phyloP scores from a whole-genome alignment of 345 rosid genomes.

The Odontarrhena argentea region DNA sequence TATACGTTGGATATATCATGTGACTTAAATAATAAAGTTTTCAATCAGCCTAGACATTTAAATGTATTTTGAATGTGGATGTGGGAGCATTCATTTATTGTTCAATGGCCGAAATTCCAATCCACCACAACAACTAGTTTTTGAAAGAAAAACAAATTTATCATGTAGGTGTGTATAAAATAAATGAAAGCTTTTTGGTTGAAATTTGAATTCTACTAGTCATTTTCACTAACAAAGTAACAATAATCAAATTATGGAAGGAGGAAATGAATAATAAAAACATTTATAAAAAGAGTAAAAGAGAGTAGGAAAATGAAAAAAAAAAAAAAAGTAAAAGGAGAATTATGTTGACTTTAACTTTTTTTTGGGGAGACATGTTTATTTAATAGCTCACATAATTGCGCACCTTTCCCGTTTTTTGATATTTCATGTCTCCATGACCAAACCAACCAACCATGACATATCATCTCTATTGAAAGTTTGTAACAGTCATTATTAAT shows the following conservation, averaged over 20 bases:
- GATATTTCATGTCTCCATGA: slow-evolving; percentile 39
- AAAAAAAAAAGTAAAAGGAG: slow-evolving; percentile 13
- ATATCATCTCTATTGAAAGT: slow-evolving; percentile 9
- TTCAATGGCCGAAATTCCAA: slow-evolving; percentile 1
- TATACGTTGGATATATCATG: slow-evolving; percentile 31
- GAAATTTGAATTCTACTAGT: background rate
- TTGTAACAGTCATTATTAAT: slow-evolving; percentile 19
- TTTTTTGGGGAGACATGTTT: slow-evolving; percentile 29
- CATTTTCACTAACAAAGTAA: too few relatives aligned
- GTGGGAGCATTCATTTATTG: slow-evolving; percentile 35
- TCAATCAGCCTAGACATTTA: background rate
- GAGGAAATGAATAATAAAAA: background rate
- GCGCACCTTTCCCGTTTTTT: slow-evolving; percentile 37
- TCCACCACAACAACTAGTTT: slow-evolving; percentile 8
- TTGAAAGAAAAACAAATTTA: background rate
- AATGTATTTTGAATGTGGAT: background rate
- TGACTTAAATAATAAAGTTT: slow-evolving; percentile 7
- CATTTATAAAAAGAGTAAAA: slow-evolving; percentile 3
- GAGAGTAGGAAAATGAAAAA: too few relatives aligned
- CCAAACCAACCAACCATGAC: background rate
- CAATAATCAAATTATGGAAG: background rate
- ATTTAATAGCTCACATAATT: slow-evolving; percentile 34
- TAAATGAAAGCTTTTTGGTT: slow-evolving; percentile 7
- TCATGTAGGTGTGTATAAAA: background rate
- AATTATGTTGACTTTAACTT: slow-evolving; percentile 33